These are phyloP conservation scores for Xylona heveae DNA, from an alignment of 495 filamentous ascomycete species.

Conservation along the genomic window DNA sequence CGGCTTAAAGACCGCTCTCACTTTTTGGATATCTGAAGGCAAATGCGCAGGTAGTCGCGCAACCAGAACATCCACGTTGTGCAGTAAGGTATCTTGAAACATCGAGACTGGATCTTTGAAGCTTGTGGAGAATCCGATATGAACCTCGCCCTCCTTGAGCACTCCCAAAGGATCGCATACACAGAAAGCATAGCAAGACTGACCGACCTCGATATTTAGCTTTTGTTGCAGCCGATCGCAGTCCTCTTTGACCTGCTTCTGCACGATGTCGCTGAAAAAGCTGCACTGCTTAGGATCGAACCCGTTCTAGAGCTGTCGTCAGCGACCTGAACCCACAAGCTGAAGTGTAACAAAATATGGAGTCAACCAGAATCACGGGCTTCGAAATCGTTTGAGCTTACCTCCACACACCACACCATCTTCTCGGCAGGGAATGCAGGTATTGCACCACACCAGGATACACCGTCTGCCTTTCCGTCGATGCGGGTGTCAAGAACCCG, in stretches of 20 bases:
- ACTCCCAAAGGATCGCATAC: constrained; percentile 57
- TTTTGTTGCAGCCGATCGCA: constrained; percentile 34
- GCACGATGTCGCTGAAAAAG: constrained; percentile 36
- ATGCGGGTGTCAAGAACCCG: no score
- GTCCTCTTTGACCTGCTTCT: constrained; percentile 28
- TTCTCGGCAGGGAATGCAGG: constrained; percentile 27
- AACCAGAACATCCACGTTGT: constrained; percentile 60
- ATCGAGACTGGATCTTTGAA: constrained; percentile 29
- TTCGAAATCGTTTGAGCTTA: constrained; percentile 5
- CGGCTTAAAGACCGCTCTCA: constrained; percentile 34
- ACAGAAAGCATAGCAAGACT: constrained; percentile 63
- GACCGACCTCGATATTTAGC: constrained; percentile 46
- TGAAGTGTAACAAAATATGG: constrained; percentile 15
- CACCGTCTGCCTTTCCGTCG: constrained; percentile 7
- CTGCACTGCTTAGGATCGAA: constrained; percentile 38
- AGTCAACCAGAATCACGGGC: not conserved
- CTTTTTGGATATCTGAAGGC: constrained; percentile 64
- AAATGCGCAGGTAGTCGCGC: constrained; percentile 67
- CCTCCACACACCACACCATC: constrained; percentile 32
- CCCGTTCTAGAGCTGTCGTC: constrained; percentile 27
- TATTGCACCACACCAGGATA: constrained; percentile 24
- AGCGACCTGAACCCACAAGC: not conserved
- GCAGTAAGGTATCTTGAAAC: constrained; percentile 35
- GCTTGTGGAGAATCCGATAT: constrained; percentile 55
- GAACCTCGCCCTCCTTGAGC: constrained; percentile 53